These are phyloP conservation scores for Suillus lakei DNA, from an alignment of 768 basidiomycete species.

Conservation along the genomic window DNA sequence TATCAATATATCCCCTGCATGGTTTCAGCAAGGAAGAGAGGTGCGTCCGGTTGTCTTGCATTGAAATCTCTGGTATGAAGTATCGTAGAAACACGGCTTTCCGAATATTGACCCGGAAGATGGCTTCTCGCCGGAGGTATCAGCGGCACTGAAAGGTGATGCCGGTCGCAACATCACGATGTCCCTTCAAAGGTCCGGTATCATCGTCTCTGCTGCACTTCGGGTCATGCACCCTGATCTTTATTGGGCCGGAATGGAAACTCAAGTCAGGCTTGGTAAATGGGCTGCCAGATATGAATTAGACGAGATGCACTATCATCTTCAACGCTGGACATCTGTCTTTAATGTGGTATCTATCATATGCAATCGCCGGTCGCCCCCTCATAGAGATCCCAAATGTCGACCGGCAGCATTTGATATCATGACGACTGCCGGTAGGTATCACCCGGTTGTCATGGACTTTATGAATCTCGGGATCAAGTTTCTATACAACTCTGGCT, in stretches of 20 bases:
- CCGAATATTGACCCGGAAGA: not conserved
- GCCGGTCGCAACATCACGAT: not conserved
- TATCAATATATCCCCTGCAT: slow-evolving; percentile 2
- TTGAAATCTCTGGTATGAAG: not conserved
- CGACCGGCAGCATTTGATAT: slow-evolving; percentile 1
- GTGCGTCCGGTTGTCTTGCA: not conserved
- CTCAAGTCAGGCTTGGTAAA: not conserved
- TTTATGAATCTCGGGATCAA: not conserved
- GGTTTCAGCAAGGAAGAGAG: slow-evolving; percentile 8
- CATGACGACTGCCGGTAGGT: not conserved
- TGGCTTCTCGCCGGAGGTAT: not conserved
- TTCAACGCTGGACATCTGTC: not conserved
- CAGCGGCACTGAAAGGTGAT: not conserved
- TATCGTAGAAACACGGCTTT: not conserved
- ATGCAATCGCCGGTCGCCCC: not conserved
- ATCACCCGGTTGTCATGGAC: not conserved
- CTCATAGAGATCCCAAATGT: slow-evolving; percentile 1
- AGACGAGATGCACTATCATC: not conserved
- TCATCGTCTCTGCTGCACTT: not conserved
- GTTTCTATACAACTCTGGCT: not conserved
- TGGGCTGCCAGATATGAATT: not conserved
- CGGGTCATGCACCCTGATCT: not conserved
- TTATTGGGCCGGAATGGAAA: not conserved
- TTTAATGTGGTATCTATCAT: not conserved
- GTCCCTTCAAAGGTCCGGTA: not conserved